These are phyloP conservation scores for Polychaeton citri DNA, from an alignment of 2,329 filamentous ascomycete species.

Conservation along the genomic window DNA sequence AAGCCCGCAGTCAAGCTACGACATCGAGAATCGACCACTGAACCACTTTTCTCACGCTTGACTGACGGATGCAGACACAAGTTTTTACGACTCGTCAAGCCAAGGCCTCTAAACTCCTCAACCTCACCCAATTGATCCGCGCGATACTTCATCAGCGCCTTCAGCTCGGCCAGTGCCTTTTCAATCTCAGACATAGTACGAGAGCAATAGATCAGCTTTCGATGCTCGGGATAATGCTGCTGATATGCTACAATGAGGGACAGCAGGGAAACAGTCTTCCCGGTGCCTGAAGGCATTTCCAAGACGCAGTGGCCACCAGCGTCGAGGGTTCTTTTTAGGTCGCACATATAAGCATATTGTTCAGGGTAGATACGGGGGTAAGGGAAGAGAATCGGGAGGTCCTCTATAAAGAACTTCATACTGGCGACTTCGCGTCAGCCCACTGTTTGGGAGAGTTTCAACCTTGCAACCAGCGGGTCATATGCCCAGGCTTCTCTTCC, in stretches of 20 bases:
- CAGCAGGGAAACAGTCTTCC: conserved; percentile 89
- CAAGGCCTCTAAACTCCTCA: conserved; percentile 87
- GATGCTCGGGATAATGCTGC: conserved; percentile 78
- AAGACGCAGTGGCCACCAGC: conserved; percentile 88
- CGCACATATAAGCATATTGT: conserved; percentile 72
- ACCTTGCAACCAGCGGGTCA: no score
- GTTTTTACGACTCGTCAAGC: conserved; percentile 92
- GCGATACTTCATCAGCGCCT: conserved; percentile 89
- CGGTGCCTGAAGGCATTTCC: conserved; percentile 97
- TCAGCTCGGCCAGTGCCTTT: conserved; percentile 84
- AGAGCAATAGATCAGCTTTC: conserved; percentile 97
- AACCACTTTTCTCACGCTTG: conserved; percentile 88
- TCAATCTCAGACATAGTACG: conserved; percentile 99
- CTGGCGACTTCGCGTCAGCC: no score
- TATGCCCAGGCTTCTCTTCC: no score
- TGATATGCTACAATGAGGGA: conserved; percentile 96
- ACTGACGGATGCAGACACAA: conserved; percentile 92
- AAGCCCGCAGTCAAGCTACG: conserved; percentile 92
- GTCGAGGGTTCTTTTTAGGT: conserved; percentile 81
- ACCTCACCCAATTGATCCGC: conserved; percentile 74
- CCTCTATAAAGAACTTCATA: conserved; percentile 74
- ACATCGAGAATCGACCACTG: conserved; percentile 88
- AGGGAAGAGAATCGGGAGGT: conserved; percentile 59
- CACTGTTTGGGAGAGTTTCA: no score
- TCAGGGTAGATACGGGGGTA: conserved; percentile 63